phyloP scores from a whole-genome alignment of 2,329 filamentous ascomycete genomes.

The Biscogniauxia mediterranea region DNA sequence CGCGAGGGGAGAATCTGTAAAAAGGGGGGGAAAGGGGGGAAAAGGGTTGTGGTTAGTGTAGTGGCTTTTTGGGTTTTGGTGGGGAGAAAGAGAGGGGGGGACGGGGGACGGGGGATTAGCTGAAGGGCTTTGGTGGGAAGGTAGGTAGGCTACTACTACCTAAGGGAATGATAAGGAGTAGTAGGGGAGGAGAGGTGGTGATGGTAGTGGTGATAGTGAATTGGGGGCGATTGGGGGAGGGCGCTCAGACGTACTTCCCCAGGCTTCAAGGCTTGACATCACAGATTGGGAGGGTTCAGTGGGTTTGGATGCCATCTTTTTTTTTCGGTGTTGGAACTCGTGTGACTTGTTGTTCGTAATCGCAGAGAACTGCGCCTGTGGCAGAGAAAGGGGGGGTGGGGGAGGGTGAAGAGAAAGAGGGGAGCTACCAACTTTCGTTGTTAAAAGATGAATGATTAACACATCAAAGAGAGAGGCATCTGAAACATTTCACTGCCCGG shows the following conservation, averaged over 20 bases:
- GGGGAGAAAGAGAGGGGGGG: not conserved
- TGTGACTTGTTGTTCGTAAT: not conserved
- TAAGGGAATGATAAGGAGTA: no score
- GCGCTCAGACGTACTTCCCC: constrained; percentile 46
- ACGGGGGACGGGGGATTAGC: not conserved
- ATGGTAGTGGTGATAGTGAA: no score
- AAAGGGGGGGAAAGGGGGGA: not conserved
- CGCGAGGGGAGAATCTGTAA: constrained; percentile 52
- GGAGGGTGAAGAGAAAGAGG: not conserved
- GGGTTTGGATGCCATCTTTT: constrained; percentile 27
- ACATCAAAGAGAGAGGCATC: not conserved
- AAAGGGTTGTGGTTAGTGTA: no score
- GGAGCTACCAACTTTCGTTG: not conserved
- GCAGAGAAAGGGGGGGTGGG: no score
- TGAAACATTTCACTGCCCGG: not conserved
- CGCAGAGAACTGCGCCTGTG: not conserved
- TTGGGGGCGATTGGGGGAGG: not conserved
- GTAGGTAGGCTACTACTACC: not conserved
- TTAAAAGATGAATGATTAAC: not conserved
- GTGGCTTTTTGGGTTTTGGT: no score
- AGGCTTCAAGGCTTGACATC: constrained; percentile 39
- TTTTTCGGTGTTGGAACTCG: not conserved
- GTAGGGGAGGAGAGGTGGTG: not conserved
- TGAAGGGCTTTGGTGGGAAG: not conserved
- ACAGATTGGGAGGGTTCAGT: constrained; percentile 33